A percentile compares a stretch with the other conserved stretches of the same genome.
These are phyloP conservation scores for Erodium maritimum DNA, from an alignment of 345 rosid genomes.

Conservation along the genomic window DNA sequence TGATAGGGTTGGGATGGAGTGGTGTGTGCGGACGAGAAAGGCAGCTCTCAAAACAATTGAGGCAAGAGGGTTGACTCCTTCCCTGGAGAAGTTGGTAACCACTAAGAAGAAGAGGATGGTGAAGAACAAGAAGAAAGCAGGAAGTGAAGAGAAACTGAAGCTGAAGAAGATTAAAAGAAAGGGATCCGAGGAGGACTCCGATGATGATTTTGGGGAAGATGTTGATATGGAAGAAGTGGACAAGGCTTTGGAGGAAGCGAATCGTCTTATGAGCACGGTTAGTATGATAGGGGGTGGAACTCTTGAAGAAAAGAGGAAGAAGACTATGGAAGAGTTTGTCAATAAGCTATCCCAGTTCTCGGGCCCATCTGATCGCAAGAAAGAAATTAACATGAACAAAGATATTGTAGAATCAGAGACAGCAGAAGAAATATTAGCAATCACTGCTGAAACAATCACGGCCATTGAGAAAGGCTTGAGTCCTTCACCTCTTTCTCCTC, in stretches of 20 bases:
- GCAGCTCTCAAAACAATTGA: constrained; percentile 66
- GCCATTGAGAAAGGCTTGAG: constrained; percentile 83
- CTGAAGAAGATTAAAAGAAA: constrained; percentile 24
- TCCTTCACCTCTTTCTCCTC: constrained; percentile 76
- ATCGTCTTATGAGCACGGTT: constrained; percentile 33
- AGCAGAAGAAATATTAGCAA: constrained; percentile 65
- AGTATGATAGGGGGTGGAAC: constrained; percentile 54
- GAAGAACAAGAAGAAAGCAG: constrained; percentile 31
- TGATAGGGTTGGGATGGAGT: constrained; percentile 57
- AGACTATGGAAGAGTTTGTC: constrained; percentile 48
- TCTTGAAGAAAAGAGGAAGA: constrained; percentile 61
- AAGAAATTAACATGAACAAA: constrained; percentile 64
- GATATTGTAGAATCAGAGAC: constrained; percentile 69
- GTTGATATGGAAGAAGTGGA: constrained; percentile 19
- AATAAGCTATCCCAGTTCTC: constrained; percentile 63
- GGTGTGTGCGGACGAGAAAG: constrained; percentile 81
- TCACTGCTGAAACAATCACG: constrained; percentile 53
- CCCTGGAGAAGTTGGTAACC: constrained; percentile 39
- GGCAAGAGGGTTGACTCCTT: constrained; percentile 45
- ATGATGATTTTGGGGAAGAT: constrained; percentile 24
- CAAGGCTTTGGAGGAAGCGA: constrained; percentile 14
- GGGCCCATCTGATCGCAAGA: constrained; percentile 61
- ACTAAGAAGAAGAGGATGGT: constrained; percentile 47
- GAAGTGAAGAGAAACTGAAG: constrained; percentile 11
- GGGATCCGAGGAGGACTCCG: constrained; percentile 24